Base-by-base conservation (phyloP, 1,284 basidiomycete genomes). In the Sporisorium graminicola region DNA sequence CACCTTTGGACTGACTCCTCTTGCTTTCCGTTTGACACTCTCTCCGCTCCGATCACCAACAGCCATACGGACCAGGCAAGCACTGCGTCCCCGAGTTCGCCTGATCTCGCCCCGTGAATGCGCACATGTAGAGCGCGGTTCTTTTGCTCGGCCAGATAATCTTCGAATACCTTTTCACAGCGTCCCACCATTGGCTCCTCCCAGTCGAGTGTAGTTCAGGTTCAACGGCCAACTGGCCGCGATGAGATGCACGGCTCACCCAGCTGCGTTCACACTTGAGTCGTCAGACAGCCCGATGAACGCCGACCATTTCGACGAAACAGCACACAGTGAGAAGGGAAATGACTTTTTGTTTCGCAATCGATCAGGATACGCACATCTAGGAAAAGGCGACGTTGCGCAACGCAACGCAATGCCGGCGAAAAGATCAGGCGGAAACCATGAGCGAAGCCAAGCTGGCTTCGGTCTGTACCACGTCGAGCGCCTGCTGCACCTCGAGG, bases 31-130 rank as follows among this genome's bases (percentile, higher is more conserved):
- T 35, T 35, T 35, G 33, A 35, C 3, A 13, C 10, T 31, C 24
- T 22, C n/a, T 18, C 40, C 46, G 13, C 40, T 52, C 35, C 24
- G 12, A 10, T 50, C 22, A 8, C 44, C 44, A n/a, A 58, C 77
- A 96, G 93, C 95, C 95, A 35, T 95, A 95, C 83, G 95, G 95
- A 68, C 95, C 95, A 51, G 95, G 95, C 81, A 91, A 95, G 86
- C 90, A 91, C 86, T 97, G 95, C 86, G 88, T 88, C 79, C 91
- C 92, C 52, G 95, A 98, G 84, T 98, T 98, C 86, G 89, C 90
- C 31, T 82, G 68, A 60, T 44, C 2, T 24, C 27, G 10, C 18
- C 18, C n/a, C 24, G 20, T 55, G 16, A 4, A n/a, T 40, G 22
- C 27, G 47, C 10, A 50, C 44, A 8, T 29, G 33, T 49, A 31